Evolutionary conservation across 2,329 filamentous ascomycete genomes (phyloP).

Genomic region (Sporothrix humicola): DNA sequence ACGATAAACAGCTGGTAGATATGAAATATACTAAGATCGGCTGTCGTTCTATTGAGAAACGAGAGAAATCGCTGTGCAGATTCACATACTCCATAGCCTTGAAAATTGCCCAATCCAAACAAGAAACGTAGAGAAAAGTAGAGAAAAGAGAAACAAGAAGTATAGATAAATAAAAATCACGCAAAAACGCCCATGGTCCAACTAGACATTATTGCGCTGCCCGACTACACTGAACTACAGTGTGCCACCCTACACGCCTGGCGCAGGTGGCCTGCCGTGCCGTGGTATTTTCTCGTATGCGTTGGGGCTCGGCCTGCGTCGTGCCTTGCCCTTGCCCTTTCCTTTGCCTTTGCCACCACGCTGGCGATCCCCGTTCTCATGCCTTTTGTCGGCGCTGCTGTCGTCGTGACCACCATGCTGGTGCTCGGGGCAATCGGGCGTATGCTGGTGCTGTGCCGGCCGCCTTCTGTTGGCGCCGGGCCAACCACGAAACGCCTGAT

Average conservation of each 20-base stretch:
- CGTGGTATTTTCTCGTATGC: conserved; percentile 77
- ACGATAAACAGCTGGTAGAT: not conserved
- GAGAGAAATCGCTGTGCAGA: no score
- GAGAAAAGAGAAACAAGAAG: not conserved
- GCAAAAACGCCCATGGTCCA: no score
- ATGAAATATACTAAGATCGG: not conserved
- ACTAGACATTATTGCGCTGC: no score
- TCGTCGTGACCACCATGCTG: conserved; percentile 48
- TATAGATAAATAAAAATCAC: no score
- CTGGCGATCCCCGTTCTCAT: conserved; percentile 37
- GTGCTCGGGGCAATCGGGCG: conserved; percentile 45
- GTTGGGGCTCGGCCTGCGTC: conserved; percentile 70
- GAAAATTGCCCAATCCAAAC: no score
- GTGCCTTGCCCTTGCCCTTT: conserved; percentile 38
- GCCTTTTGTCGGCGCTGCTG: conserved; percentile 46
- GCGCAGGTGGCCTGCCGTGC: conserved; percentile 48
- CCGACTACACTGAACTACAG: no score
- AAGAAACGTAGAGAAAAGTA: not conserved
- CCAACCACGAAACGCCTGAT: conserved; percentile 40
- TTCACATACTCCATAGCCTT: no score
- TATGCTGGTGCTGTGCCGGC: conserved; percentile 42
- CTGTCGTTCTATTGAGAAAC: not conserved
- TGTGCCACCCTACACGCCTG: not conserved
- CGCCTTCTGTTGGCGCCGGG: conserved; percentile 38
- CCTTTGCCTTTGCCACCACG: conserved; percentile 16